Evolutionary conservation across 2,329 filamentous ascomycete genomes (phyloP).

Genomic region (Pleurostoma richardsiae): DNA sequence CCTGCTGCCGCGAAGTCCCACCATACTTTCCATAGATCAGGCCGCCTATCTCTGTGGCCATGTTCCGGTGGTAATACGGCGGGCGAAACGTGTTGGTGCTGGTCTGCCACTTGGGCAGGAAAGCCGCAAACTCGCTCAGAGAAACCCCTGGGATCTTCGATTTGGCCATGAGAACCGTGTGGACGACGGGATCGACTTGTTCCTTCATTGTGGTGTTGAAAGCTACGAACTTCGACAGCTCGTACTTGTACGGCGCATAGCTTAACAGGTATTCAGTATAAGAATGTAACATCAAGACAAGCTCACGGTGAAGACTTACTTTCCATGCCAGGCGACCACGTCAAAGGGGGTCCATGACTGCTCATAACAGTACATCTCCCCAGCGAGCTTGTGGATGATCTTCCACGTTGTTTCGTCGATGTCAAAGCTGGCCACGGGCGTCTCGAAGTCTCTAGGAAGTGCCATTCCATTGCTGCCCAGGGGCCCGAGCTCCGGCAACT

Average conservation of each 20-base stretch:
- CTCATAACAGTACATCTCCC: constrained; percentile 51
- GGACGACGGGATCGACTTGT: constrained; percentile 59
- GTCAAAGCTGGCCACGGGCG: constrained; percentile 49
- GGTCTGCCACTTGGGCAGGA: constrained; percentile 55
- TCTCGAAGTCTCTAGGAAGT: constrained; percentile 59
- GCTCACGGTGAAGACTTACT: constrained; percentile 36
- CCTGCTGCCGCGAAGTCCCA: constrained; percentile 20
- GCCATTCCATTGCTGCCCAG: constrained; percentile 61
- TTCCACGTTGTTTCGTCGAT: constrained; percentile 26
- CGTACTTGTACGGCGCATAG: constrained; percentile 47
- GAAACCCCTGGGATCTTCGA: constrained; percentile 47
- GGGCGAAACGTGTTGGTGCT: constrained; percentile 48
- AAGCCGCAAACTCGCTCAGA: constrained; percentile 55
- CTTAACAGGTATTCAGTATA: constrained; percentile 49
- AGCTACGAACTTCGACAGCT: constrained; percentile 48
- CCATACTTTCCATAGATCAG: constrained; percentile 27
- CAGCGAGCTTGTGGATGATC: constrained; percentile 56
- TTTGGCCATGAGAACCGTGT: constrained; percentile 54
- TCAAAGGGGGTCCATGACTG: constrained; percentile 61
- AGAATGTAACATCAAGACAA: constrained; percentile 62
- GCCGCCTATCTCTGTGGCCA: constrained; percentile 45
- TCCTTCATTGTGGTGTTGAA: constrained; percentile 53
- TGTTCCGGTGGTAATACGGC: constrained; percentile 52
- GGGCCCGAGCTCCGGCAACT: constrained; percentile 59
- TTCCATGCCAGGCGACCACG: constrained; percentile 61